These are phyloP conservation scores for Penicillium crystallinum DNA, from an alignment of 495 filamentous ascomycete species.

Conservation along the genomic window DNA sequence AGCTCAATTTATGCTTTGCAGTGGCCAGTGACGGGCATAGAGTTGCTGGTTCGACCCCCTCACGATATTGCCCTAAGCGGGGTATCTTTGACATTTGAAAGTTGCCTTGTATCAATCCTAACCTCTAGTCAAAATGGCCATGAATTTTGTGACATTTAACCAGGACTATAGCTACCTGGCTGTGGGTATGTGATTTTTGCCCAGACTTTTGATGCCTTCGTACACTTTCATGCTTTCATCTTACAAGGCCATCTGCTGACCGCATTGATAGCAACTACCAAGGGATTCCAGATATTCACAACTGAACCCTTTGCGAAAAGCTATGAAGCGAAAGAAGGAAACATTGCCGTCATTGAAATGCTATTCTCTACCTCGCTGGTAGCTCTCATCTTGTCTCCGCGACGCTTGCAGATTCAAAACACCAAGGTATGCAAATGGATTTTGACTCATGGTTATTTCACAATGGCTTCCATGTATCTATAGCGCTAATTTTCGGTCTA, in stretches of 20 bases:
- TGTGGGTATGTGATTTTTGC: constrained; percentile 68
- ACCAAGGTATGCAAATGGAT: constrained; percentile 67
- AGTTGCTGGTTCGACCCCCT: constrained; percentile 15
- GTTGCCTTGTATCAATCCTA: constrained; percentile 12
- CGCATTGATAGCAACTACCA: constrained; percentile 62
- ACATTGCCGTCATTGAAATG: constrained; percentile 95
- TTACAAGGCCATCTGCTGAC: constrained; percentile 22
- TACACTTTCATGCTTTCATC: too few relatives aligned
- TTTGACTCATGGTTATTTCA: background rate
- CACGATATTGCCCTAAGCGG: constrained; percentile 16
- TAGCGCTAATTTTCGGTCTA: constrained; percentile 25
- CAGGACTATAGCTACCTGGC: constrained; percentile 96
- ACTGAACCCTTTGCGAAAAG: constrained; percentile 93
- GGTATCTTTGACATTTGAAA: constrained; percentile 16
- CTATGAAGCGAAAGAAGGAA: constrained; percentile 87
- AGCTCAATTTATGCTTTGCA: constrained; percentile 11
- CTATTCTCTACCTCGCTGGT: constrained; percentile 98
- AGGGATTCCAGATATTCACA: constrained; percentile 91
- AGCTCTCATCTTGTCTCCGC: constrained; percentile 81
- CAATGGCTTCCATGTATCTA: background rate
- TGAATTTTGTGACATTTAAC: constrained; percentile 99
- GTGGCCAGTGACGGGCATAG: constrained; percentile 20
- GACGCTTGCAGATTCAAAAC: constrained; percentile 90
- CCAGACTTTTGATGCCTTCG: too few relatives aligned
- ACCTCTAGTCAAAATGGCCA: constrained; percentile 48